Conservation (phyloP, 495 filamentous ascomycete species). For the Penicillium antarcticum region DNA sequence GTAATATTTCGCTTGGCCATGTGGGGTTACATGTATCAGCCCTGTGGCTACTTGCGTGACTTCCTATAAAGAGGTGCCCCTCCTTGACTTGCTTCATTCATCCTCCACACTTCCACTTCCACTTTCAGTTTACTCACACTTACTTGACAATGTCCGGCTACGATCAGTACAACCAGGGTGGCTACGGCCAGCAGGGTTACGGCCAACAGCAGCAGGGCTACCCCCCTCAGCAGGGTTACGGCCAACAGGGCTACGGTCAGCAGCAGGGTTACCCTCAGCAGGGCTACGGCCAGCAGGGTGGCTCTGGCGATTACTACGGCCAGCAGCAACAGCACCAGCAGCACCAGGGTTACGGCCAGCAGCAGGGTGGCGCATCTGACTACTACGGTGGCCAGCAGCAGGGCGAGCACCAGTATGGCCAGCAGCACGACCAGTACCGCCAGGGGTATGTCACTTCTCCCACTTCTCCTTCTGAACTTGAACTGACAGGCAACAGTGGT, state of each 20-base stretch:
- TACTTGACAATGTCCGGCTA: conserved; percentile 41
- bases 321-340: conserved; percentile 9
- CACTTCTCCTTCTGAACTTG: not conserved
- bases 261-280: conserved; percentile 13
- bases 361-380: conserved; percentile 18
- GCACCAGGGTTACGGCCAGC: conserved; percentile 21
- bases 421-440: conserved; percentile 25
- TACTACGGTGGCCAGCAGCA: conserved; percentile 34
- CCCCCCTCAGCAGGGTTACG: conserved; percentile 26
- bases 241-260: conserved; percentile 22
- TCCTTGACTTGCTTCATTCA: conserved; percentile 15
- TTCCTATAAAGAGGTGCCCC: conserved; percentile 23
- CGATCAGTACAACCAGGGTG: conserved; percentile 37
- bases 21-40: conserved; percentile 25
- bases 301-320: conserved; percentile 2
- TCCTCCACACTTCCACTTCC: conserved; percentile 2
- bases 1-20: conserved; percentile 16
- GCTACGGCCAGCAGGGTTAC: conserved; percentile 14
- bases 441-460: conserved; percentile 17
- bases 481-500: conserved; percentile 14
- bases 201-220: conserved; percentile 29
- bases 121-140: conserved; percentile 2
- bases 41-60: conserved; percentile 16
- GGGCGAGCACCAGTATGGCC: conserved; percentile 21
- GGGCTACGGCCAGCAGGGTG: conserved; percentile 11